Conservation (phyloP, 768 basidiomycete genomes). For the Dendrothele bispora region DNA sequence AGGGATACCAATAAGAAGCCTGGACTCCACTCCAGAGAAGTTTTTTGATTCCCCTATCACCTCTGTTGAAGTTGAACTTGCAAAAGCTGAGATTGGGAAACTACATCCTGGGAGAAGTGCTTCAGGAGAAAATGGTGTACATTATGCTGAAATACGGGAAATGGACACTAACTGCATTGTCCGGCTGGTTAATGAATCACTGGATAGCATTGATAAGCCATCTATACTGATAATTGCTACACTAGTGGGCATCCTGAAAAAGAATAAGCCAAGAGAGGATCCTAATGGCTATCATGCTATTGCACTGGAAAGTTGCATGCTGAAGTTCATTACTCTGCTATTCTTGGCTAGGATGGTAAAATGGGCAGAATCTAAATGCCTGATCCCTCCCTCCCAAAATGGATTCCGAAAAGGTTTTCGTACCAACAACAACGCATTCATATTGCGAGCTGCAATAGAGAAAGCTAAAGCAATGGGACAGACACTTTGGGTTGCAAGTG, state of each 20-base stretch:
- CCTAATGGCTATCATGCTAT: not conserved
- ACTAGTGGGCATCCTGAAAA: not conserved
- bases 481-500: slow-evolving; percentile 17
- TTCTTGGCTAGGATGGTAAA: not conserved
- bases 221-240: not conserved
- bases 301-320: too few relatives aligned
- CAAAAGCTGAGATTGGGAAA: not conserved
- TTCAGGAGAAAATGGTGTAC: not conserved
- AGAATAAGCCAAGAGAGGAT: not conserved
- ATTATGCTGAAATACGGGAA: not conserved
- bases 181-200: not conserved
- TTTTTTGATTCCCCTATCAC: not conserved
- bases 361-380: slow-evolving; percentile 12
- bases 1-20: not conserved
- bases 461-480: slow-evolving; percentile 6
- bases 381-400: slow-evolving; percentile 29
- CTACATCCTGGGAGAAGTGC: not conserved
- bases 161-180: not conserved
- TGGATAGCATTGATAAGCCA: too few relatives aligned
- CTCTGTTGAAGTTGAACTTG: not conserved
- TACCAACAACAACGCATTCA: slow-evolving; percentile 28
- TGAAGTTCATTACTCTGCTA: slow-evolving; percentile 1
- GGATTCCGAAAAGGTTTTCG: slow-evolving; percentile 25
- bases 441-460: slow-evolving; percentile 19
- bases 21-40: not conserved